A percentile compares a stretch with the other conserved stretches of the same genome.
Evolutionary conservation across 208 protist species (phyloP).

Genomic region (Trypanosoma melophagium): DNA sequence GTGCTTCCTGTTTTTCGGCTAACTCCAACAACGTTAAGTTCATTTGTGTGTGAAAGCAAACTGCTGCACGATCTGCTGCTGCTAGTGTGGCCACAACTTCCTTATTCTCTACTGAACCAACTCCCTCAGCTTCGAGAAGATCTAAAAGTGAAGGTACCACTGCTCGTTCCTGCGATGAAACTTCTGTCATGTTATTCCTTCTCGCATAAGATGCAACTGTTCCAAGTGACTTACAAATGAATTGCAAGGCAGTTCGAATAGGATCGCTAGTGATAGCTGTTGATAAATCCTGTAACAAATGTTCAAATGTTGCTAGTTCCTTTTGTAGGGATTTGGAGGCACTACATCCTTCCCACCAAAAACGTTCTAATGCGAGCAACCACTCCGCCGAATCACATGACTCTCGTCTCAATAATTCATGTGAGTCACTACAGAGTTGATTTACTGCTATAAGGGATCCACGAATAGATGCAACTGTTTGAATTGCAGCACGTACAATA

Average conservation of each 20-base stretch:
- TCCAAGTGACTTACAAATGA: slow-evolving; percentile 27
- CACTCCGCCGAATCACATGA: slow-evolving; percentile 27
- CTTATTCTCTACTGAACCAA: slow-evolving; percentile 23
- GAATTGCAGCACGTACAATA: neutral
- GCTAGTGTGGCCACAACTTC: slow-evolving; percentile 59
- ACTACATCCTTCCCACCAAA: slow-evolving; percentile 68
- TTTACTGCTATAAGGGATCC: slow-evolving; percentile 42
- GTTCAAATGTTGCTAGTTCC: slow-evolving; percentile 21
- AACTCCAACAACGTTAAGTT: slow-evolving; percentile 57
- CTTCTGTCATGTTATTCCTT: neutral
- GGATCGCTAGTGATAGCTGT: slow-evolving; percentile 36
- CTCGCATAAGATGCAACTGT: neutral
- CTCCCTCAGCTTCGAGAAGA: neutral
- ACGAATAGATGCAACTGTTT: slow-evolving; percentile 14
- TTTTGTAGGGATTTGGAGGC: slow-evolving; percentile 26
- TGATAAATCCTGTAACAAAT: slow-evolving; percentile 36
- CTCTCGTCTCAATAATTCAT: neutral
- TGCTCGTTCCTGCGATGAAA: neutral
- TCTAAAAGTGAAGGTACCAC: neutral
- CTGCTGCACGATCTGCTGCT: slow-evolving; percentile 66
- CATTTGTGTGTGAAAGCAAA: slow-evolving; percentile 73
- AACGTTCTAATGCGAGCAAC: slow-evolving; percentile 51
- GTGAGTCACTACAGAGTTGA: slow-evolving; percentile 22
- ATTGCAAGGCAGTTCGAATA: slow-evolving; percentile 44
- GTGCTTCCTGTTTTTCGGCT: slow-evolving; percentile 48